These are phyloP conservation scores for Sporothrix luriei DNA, from an alignment of 2,329 filamentous ascomycete genomes.

Conservation along the genomic window DNA sequence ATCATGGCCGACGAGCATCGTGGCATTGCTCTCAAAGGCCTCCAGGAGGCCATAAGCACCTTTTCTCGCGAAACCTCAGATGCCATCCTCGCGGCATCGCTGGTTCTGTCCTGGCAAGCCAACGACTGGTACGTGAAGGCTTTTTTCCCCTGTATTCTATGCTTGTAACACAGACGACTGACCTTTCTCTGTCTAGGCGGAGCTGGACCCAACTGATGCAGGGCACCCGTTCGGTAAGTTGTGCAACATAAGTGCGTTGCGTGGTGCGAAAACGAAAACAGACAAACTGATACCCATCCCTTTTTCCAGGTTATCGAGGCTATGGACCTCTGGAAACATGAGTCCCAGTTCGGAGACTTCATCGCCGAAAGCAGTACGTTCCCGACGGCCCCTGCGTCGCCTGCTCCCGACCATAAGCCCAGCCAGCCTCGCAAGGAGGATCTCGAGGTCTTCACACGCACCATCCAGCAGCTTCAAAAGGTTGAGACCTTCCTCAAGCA, in stretches of 20 bases:
- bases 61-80: conserved; percentile 89
- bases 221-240: conserved; percentile 80
- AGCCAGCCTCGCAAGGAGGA: conserved; percentile 70
- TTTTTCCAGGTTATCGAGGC: conserved; percentile 72
- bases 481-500: conserved; percentile 70
- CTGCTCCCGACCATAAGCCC: conserved; percentile 62
- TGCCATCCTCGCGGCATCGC: conserved; percentile 85
- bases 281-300: conserved; percentile 24
- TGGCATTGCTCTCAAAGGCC: conserved; percentile 78
- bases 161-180: background rate
- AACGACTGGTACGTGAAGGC: conserved; percentile 74
- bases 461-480: conserved; percentile 67
- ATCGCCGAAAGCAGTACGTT: conserved; percentile 78
- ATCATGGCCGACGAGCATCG: conserved; percentile 90
- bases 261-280: conserved; percentile 19
- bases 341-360: conserved; percentile 82
- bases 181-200: conserved; percentile 60
- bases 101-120: conserved; percentile 93
- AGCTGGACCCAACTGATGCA: conserved; percentile 93
- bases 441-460: conserved; percentile 66
- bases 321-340: conserved; percentile 89
- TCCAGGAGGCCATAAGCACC: conserved; percentile 81
- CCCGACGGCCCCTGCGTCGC: conserved; percentile 66
- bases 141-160: background rate
- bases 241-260: conserved; percentile 16